Evolutionary conservation across 2,329 filamentous ascomycete genomes (phyloP), one percentile per base, ranked within the genome.

Genomic region (Xylaria sp.): DNA sequence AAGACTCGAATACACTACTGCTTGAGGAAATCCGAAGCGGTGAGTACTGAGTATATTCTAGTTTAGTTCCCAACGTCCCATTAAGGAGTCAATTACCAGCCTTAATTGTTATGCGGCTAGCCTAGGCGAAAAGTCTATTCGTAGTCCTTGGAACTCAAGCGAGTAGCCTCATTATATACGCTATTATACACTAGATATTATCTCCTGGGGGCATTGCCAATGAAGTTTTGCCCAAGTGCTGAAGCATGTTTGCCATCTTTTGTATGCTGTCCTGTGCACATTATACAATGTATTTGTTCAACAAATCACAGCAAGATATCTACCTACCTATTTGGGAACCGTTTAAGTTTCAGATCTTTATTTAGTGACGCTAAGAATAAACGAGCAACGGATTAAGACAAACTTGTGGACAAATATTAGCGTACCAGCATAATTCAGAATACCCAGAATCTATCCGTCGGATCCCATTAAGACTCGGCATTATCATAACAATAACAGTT

Each of bases 281-380:
- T 18, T 16, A 42, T 42, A 40, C 37, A 9, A 3, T 9, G n/a
- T 44, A 47, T 47, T 47, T 10, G 44, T 8, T 44, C 23, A 47
- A 12, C 9, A 59, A 32, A 47, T 47, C 18, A 21, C 18, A 21
- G 9, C 40, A 50, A 51, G 16, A 21, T 10, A 53, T 16, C n/a
- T 54, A 65, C 63, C 51, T 58, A 63, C 66, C 66, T 59, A 2
- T 54, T 66, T 50, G 40, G 44, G 63, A 63, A 44, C 51, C 29
- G 58, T 48, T 59, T 48, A 29, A 27, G 66, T 65, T 69, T 65
- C 62, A 69, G 51, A 53, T 68, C 62, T 61, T 65, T 61, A 65
- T 51, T 65, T 61, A 60, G 61, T 32, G 23, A 40, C 65, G 25
- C 55, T 51, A 65, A 60, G 42, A 35, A 59, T 35, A 44, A 65